Base-by-base conservation (phyloP, 108 stramenopile genomes). In the Aurantiochytrium sp. region DNA sequence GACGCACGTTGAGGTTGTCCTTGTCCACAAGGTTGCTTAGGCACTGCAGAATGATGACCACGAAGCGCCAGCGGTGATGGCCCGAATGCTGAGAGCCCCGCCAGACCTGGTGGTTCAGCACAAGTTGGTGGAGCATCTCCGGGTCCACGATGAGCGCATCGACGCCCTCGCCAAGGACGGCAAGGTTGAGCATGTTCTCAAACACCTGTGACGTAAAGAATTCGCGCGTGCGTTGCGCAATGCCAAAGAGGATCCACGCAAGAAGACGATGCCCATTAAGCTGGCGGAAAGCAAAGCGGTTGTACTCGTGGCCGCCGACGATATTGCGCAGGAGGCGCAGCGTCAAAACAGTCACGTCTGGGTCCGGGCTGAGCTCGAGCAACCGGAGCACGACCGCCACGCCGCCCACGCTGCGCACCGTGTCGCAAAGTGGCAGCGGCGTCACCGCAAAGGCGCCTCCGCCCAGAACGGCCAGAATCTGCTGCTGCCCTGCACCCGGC, bases 111-210 rank as follows among this genome's bases (percentile, higher is more conserved):
- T 81, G 73, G 30, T 81, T 81, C 27, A 81, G 24, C 2, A 81
- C 45, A 12, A 81, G 73, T 48, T 81, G 73, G 32, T 81, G 73
- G 6, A 81, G 45, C 73, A 81, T 81, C 73, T 81, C 73, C 17
- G 73, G 39, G 45, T 81, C 73, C 12, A 81, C 73, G 12, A 81
- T 48, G 6, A 81, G 73, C 12, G 73, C 73, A 30, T 41, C 45
- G 19, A 12, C 42, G n/a, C 73, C 73, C 12, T 41, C 45, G 21
- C 73, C 73, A 41, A 81, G 45, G 6, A 81, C 73, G n/a, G 73
- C 73, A 81, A 81, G 73, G 30, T 81, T 41, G 42, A 81, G 73
- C 73, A 81, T 81, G n/a, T 41, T 48, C 30, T 81, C 73, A 81
- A 81, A 81, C 6, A 81, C 73, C 1, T 41, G 42, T 24, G 73